A percentile compares a stretch with the other conserved stretches of the same genome.
Evolutionary conservation across 495 filamentous ascomycete species (phyloP).

Genomic region (Lepidopterella palustris): DNA sequence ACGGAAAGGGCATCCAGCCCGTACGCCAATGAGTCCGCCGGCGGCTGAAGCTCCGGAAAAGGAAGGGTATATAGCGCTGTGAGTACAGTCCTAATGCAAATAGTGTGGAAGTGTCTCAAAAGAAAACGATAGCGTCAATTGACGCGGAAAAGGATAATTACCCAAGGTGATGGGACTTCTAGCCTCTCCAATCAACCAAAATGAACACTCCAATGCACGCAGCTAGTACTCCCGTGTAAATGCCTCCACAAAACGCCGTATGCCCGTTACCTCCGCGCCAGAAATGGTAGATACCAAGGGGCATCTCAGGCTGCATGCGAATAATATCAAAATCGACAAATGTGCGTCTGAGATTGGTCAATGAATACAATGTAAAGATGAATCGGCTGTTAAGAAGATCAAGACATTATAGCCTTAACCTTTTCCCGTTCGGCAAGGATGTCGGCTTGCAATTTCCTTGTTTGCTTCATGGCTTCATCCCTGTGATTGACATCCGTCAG

Average conservation of each 20-base stretch:
- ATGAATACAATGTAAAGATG: not conserved
- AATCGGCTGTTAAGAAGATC: not conserved
- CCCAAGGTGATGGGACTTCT: not conserved
- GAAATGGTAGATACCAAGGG: not conserved
- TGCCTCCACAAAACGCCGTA: constrained; percentile 2
- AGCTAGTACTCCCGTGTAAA: constrained; percentile 2
- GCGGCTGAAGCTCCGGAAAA: constrained; percentile 2
- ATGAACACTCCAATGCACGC: not conserved
- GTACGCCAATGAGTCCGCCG: constrained; percentile 3
- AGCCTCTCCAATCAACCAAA: constrained; percentile 1
- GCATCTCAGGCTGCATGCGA: not conserved
- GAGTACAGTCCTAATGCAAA: constrained; percentile 7
- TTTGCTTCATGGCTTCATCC: constrained; percentile 80
- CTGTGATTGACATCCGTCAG: constrained; percentile 41
- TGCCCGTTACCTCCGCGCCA: not conserved
- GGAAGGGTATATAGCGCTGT: constrained; percentile 18
- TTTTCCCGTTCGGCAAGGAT: constrained; percentile 54
- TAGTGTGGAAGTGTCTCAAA: not conserved
- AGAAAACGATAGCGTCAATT: constrained; percentile 4
- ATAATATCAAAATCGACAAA: not conserved
- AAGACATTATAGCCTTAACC: constrained; percentile 40
- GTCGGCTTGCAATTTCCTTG: constrained; percentile 63
- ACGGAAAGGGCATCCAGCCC: constrained; percentile 7
- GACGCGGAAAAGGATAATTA: not conserved
- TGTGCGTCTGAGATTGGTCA: not conserved